These are phyloP conservation scores for Cyberlindnera bimundalis DNA, from an alignment of 805 yeast genomes.

Conservation along the genomic window DNA sequence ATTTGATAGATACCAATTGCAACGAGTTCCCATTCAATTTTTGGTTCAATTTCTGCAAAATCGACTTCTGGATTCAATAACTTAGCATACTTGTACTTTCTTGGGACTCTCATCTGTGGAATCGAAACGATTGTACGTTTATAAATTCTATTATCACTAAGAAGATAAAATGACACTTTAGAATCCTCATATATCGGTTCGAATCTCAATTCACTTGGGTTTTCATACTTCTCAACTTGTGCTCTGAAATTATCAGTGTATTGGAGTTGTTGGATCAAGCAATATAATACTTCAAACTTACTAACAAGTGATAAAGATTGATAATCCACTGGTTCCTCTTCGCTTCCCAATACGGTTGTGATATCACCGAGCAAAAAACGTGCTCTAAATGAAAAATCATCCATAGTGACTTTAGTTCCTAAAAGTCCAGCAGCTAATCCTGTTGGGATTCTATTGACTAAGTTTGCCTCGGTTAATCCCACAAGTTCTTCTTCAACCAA, in stretches of 20 bases:
- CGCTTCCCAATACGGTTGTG: conserved; percentile 23
- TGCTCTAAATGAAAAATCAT: conserved; percentile 27
- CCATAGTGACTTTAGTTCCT: conserved; percentile 22
- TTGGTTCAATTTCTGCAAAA: conserved; percentile 35
- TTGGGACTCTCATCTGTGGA: conserved; percentile 35
- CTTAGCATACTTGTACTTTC: conserved; percentile 30
- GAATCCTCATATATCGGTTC: conserved; percentile 30
- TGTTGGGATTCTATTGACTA: conserved; percentile 41
- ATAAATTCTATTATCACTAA: conserved; percentile 54
- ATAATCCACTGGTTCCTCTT: conserved; percentile 32
- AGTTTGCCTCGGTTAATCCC: conserved; percentile 38
- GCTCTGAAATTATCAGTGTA: conserved; percentile 43
- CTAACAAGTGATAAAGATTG: conserved; percentile 39
- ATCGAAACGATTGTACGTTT: conserved; percentile 30
- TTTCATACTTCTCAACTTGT: conserved; percentile 41
- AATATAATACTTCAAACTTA: conserved; percentile 47
- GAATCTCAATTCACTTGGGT: conserved; percentile 29
- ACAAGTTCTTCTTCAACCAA: conserved; percentile 56
- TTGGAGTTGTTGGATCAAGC: conserved; percentile 42
- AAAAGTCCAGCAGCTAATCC: conserved; percentile 22
- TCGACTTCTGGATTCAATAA: conserved; percentile 25
- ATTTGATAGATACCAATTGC: conserved; percentile 44
- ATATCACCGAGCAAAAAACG: conserved; percentile 27
- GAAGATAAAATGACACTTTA: conserved; percentile 32
- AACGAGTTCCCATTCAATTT: conserved; percentile 36